phyloP scores from a whole-genome alignment of 345 rosid species.

The Camelina neglecta region DNA sequence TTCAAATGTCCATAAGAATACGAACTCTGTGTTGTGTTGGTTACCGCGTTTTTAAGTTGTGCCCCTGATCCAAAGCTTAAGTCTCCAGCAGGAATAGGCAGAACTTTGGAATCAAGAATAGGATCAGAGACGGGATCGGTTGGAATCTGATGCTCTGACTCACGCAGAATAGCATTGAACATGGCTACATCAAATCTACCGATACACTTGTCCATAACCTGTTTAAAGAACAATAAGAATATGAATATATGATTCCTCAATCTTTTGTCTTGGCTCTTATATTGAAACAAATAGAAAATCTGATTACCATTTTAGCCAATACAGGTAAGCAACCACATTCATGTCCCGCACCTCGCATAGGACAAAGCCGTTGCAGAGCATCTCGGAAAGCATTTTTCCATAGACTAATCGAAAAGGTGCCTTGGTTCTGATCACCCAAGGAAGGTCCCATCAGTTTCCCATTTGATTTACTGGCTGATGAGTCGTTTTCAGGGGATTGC shows the following conservation, averaged over 20 bases:
- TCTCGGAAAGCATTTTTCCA: conserved; percentile 90
- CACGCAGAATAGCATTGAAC: conserved; percentile 96
- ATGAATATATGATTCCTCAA: too few species aligned
- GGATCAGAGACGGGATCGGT: conserved; percentile 97
- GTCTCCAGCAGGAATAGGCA: conserved; percentile 96
- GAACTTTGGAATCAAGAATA: conserved; percentile 78
- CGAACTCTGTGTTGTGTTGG: conserved; percentile 24
- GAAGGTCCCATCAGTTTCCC: conserved; percentile 74
- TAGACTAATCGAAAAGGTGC: conserved; percentile 67
- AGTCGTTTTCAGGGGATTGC: conserved; percentile 68
- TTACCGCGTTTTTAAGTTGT: conserved; percentile 89
- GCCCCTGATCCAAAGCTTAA: conserved; percentile 99
- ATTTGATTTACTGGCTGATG: conserved; percentile 47
- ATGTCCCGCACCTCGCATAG: conserved; percentile 84
- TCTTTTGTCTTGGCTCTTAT: too few species aligned
- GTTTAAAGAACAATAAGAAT: conserved; percentile 9
- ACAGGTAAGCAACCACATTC: conserved; percentile 94
- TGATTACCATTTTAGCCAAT: conserved; percentile 69
- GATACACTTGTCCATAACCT: conserved; percentile 91
- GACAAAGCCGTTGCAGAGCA: conserved; percentile 78
- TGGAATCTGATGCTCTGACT: conserved; percentile 91
- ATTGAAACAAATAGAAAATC: background rate
- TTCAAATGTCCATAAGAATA: background rate
- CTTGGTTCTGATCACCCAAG: conserved; percentile 81
- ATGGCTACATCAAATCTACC: conserved; percentile 90